Conservation (phyloP, 2,329 filamentous ascomycete species). For the Aspergillus bombycis region DNA sequence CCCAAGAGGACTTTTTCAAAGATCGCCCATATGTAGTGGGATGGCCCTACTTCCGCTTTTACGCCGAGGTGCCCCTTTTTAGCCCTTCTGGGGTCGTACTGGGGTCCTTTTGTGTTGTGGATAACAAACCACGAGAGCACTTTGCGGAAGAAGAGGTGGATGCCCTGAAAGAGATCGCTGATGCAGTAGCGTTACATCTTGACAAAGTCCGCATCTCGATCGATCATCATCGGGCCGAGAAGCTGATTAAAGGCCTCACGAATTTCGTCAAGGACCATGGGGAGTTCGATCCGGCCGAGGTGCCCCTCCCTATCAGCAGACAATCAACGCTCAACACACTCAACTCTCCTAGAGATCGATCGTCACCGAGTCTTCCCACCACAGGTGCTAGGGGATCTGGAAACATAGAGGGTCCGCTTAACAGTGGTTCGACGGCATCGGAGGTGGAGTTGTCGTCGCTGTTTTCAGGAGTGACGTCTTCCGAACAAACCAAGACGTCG, state of each 20-base stretch:
- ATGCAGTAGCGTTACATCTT: slow-evolving; percentile 59
- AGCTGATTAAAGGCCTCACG: slow-evolving; percentile 58
- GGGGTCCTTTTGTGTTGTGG: slow-evolving; percentile 62
- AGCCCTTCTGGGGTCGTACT: slow-evolving; percentile 59
- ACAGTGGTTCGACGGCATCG: slow-evolving; percentile 4
- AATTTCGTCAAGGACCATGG: slow-evolving; percentile 50
- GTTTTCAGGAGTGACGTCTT: slow-evolving; percentile 15
- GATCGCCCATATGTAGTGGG: slow-evolving; percentile 36
- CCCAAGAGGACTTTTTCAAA: slow-evolving; percentile 40
- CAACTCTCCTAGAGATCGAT: not conserved
- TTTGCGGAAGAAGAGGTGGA: slow-evolving; percentile 34
- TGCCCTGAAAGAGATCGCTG: slow-evolving; percentile 15
- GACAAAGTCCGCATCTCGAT: slow-evolving; percentile 57
- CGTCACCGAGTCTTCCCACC: not conserved
- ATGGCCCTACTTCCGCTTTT: slow-evolving; percentile 50
- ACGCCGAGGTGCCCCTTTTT: slow-evolving; percentile 63
- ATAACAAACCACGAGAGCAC: slow-evolving; percentile 55
- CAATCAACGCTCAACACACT: not conserved
- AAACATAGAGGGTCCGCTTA: not conserved
- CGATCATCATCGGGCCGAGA: slow-evolving; percentile 56
- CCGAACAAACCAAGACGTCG: slow-evolving; percentile 15
- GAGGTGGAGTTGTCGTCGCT: slow-evolving; percentile 15
- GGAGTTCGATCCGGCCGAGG: slow-evolving; percentile 27
- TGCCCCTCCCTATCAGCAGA: slow-evolving; percentile 16
- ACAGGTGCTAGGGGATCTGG: not conserved